Conservation (phyloP, 306 rosid species). For the Hylodesmum podocarpum region DNA sequence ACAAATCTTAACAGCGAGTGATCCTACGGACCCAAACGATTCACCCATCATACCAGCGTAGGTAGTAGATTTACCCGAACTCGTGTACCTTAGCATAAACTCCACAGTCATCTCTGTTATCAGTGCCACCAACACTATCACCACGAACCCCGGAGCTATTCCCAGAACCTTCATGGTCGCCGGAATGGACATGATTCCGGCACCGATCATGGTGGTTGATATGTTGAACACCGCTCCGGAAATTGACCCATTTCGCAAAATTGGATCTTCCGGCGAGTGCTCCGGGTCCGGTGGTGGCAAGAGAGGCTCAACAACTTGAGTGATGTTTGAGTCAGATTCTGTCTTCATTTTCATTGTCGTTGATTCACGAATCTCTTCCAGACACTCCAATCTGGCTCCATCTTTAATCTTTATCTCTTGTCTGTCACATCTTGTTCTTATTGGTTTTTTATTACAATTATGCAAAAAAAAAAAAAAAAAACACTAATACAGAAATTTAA, state of each 20-base stretch:
- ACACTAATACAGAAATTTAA: no score
- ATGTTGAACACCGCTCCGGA: conserved; percentile 60
- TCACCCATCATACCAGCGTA: conserved; percentile 54
- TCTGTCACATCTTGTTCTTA: no score
- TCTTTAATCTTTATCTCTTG: background rate
- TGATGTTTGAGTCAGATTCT: background rate
- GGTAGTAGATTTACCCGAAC: conserved; percentile 44
- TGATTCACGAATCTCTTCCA: background rate
- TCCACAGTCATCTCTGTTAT: conserved; percentile 53
- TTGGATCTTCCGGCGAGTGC: background rate
- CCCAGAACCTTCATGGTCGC: conserved; percentile 65
- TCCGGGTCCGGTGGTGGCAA: background rate
- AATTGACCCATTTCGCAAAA: conserved; percentile 25
- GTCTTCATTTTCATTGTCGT: background rate
- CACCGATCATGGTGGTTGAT: conserved; percentile 62
- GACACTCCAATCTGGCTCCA: background rate
- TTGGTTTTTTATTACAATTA: no score
- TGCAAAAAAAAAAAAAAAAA: no score
- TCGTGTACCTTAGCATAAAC: conserved; percentile 54
- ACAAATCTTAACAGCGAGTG: conserved; percentile 51
- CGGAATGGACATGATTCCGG: conserved; percentile 72
- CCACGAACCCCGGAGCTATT: conserved; percentile 45
- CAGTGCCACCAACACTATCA: conserved; percentile 46
- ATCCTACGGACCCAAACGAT: conserved; percentile 49
- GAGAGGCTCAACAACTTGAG: conserved; percentile 18